Base-by-base conservation (phyloP, 2,329 filamentous ascomycete species). In the Rhynchosporium secalis region DNA sequence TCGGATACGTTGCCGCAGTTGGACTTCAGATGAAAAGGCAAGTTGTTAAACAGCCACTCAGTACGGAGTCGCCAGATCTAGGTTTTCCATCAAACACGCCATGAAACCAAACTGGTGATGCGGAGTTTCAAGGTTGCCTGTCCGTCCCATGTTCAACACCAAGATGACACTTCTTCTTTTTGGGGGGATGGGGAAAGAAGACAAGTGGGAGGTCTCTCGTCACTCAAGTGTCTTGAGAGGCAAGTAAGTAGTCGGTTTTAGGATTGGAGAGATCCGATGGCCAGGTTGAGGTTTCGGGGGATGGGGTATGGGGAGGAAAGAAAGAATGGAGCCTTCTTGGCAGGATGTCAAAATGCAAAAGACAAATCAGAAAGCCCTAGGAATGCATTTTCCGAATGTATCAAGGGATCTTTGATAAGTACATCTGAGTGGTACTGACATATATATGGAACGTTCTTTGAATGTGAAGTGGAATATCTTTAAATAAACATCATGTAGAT, bases 1-100 rank as follows among this genome's bases (percentile, higher is more conserved):
- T 38, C 49, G 33, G n/a, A 38, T 52, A n/a, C 15, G n/a, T 52
- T 52, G 31, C 49, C 49, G 33, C 26, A 38, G 33, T 38, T 52
- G 49, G 49, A 10, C n/a, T 38, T 52, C 15, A 38, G n/a, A 46
- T 46, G n/a, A 8, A n/a, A 46, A 20, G 15, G 26, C n/a, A 26
- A 38, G 15, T 38, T 8, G 7, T 6, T n/a, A 31, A 36, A 28
- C 45, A 48, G 12, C 28, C 20, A 33, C 48, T 38, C 31, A 52
- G 49, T 31, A 33, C 48, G 12, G 7, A 43, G 10, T 4, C 40
- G 12, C 7, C 40, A n/a, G n/a, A n/a, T 20, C 7, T 8, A 6
- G n/a, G 9, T n/a, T 20, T 20, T 40, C 12, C 33, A 52, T 52
- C 49, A 33, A 26, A 52, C 33, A 40, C 49, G 49, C 49, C 49